These are phyloP conservation scores for Metarhizium brunneum DNA, from an alignment of 2,329 filamentous ascomycete species.

Conservation along the genomic window DNA sequence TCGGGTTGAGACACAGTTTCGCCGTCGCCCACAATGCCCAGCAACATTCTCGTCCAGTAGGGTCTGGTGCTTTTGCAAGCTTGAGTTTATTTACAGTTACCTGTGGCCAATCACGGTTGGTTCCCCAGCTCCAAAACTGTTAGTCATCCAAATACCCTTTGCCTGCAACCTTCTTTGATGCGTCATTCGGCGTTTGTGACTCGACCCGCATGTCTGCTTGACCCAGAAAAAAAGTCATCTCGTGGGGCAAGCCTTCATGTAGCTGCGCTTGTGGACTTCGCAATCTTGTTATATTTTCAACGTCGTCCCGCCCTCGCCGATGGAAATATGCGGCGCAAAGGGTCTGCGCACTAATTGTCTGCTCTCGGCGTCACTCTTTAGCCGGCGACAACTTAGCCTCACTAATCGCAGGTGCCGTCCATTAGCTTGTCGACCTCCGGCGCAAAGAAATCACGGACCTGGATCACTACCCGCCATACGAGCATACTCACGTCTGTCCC, in stretches of 20 bases:
- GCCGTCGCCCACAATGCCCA: too few relatives aligned
- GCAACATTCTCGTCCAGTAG: too few relatives aligned
- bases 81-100: too few relatives aligned
- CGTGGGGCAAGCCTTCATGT: background rate
- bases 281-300: background rate
- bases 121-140: too few relatives aligned
- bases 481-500: background rate
- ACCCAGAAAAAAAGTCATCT: background rate
- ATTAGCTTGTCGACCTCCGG: background rate
- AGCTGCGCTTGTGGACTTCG: background rate
- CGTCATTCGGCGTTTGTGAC: too few relatives aligned
- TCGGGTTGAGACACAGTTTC: too few relatives aligned
- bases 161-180: too few relatives aligned
- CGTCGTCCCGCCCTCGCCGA: background rate
- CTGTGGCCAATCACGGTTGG: too few relatives aligned
- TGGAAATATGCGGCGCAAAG: conserved; percentile 5
- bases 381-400: background rate
- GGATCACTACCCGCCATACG: background rate
- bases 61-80: too few relatives aligned
- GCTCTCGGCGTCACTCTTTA: background rate
- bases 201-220: too few relatives aligned
- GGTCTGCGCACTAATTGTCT: conserved; percentile 1
- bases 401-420: background rate
- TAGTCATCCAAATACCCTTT: too few relatives aligned
- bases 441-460: background rate